These are phyloP conservation scores for Arabidopsis arenosa DNA, from an alignment of 345 rosid genomes.

Conservation along the genomic window DNA sequence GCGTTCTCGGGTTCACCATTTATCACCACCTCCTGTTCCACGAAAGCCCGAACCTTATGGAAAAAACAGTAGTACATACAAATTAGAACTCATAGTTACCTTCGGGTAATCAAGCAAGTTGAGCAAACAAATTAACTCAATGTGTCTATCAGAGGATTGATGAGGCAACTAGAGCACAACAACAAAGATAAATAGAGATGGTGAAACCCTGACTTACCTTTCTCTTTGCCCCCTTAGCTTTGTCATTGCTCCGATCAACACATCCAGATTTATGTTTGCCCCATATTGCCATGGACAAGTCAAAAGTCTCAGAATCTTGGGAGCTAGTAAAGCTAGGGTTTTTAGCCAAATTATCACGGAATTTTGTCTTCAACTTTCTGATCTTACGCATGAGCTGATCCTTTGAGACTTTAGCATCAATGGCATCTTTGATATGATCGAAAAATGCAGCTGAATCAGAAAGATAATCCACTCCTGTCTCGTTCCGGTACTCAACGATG, in stretches of 20 bases:
- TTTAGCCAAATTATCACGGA: background rate
- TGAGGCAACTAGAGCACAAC: background rate
- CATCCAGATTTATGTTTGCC: conserved; percentile 12
- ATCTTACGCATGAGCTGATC: conserved; percentile 25
- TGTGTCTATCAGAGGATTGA: background rate
- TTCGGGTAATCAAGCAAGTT: background rate
- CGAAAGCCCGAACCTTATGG: background rate
- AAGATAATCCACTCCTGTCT: conserved; percentile 1
- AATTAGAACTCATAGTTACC: background rate
- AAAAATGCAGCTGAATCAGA: conserved; percentile 21
- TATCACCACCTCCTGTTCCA: conserved; percentile 3
- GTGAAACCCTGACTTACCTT: background rate
- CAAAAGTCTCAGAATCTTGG: conserved; percentile 8
- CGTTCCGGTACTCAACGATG: background rate
- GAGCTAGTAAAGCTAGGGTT: background rate
- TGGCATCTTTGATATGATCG: background rate
- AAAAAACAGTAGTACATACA: conserved; percentile 18
- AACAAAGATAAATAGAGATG: background rate
- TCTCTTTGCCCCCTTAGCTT: conserved; percentile 1
- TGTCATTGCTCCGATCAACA: background rate
- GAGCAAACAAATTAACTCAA: background rate
- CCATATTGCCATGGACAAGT: conserved; percentile 27
- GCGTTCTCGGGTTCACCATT: background rate
- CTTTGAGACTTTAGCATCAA: conserved; percentile 1
- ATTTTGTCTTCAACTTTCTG: conserved; percentile 27